These are phyloP conservation scores for Penicillium diatomitis DNA, from an alignment of 495 filamentous ascomycete species.

Conservation along the genomic window DNA sequence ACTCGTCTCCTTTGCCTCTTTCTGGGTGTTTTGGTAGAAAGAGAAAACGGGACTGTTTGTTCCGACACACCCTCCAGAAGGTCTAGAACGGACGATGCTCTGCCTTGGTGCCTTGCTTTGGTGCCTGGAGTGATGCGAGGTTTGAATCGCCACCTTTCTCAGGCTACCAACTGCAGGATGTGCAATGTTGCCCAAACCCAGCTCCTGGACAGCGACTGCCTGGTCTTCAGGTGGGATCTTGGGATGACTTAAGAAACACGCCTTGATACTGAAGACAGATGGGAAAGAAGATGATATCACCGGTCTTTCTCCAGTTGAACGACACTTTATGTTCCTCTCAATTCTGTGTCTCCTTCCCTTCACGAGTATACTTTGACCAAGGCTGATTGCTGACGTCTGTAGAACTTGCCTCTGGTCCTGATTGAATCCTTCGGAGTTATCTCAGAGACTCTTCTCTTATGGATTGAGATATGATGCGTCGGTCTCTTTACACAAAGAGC, in stretches of 20 bases:
- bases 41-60: too few species aligned
- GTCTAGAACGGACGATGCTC: too few species aligned
- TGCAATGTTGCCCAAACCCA: too few species aligned
- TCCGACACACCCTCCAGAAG: too few species aligned
- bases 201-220: too few species aligned
- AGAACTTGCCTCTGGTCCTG: constrained; percentile 8
- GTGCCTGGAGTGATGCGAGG: too few species aligned
- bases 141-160: neutral
- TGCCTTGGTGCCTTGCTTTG: too few species aligned
- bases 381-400: constrained; percentile 7
- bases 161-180: constrained; percentile 3
- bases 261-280: too few species aligned
- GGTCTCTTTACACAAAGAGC: constrained; percentile 30
- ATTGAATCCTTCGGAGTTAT: constrained; percentile 20
- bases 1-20: too few species aligned
- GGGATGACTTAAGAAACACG: constrained; percentile 1
- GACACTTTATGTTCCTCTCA: constrained; percentile 2
- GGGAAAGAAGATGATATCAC: too few species aligned
- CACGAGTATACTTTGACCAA: constrained; percentile 10
- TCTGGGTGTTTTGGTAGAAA: too few species aligned
- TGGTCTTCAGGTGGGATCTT: too few species aligned
- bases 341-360: constrained; percentile 2
- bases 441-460: constrained; percentile 12
- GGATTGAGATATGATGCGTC: constrained; percentile 21
- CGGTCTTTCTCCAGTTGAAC: neutral